phyloP scores from a whole-genome alignment of 176 grass and related monocot species.

The Raddia guianensis region DNA sequence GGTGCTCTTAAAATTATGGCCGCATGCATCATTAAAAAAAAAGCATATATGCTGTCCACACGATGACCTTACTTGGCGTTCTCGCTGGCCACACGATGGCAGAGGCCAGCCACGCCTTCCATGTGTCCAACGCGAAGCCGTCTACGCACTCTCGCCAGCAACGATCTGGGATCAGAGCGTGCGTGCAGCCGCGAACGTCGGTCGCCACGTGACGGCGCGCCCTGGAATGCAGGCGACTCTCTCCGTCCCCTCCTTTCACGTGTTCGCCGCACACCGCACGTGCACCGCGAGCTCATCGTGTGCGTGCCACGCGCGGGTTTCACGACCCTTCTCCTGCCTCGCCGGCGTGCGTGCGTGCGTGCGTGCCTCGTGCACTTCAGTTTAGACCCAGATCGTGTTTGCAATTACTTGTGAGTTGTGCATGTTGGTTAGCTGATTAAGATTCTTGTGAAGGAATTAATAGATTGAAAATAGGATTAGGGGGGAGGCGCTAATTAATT shows the following conservation, averaged over 20 bases:
- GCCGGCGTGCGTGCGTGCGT: background rate
- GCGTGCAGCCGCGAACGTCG: background rate
- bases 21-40: no score
- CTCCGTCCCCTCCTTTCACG: background rate
- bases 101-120: background rate
- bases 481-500: background rate
- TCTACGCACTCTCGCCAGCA: background rate
- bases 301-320: constrained; percentile 25
- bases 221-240: background rate
- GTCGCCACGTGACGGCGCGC: no score
- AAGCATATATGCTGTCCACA: no score
- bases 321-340: constrained; percentile 1
- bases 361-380: background rate
- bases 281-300: background rate
- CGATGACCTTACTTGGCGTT: background rate
- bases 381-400: background rate
- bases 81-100: background rate
- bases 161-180: background rate
- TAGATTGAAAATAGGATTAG: background rate
- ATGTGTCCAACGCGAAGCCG: background rate
- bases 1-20: no score
- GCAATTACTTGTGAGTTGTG: background rate
- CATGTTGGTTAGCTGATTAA: background rate
- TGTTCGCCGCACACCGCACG: background rate
- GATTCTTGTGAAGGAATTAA: background rate